Evolutionary conservation across 177 flowering plant genomes (phyloP).

Genomic region (Vitis hybrid): DNA sequence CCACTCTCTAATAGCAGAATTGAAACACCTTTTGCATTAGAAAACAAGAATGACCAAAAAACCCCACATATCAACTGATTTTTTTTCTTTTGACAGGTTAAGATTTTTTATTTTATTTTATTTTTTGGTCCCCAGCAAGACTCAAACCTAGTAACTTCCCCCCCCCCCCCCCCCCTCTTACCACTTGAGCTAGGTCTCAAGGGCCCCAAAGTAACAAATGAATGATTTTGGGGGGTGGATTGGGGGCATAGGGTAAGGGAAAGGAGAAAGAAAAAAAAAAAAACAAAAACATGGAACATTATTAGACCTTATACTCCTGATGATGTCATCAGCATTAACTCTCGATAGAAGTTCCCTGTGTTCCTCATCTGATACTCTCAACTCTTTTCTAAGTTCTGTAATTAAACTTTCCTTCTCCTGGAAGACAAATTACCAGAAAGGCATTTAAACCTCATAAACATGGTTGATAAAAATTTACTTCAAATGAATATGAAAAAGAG

Average conservation of each 20-base stretch:
- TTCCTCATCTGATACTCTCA: slow-evolving; percentile 79
- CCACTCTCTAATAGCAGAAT: slow-evolving; percentile 44
- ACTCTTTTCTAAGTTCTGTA: slow-evolving; percentile 82
- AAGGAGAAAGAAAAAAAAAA: no score
- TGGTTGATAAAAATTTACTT: neutral
- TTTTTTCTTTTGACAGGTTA: no score
- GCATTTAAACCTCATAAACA: slow-evolving; percentile 8
- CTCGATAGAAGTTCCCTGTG: slow-evolving; percentile 68
- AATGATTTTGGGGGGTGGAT: no score
- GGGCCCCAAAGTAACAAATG: no score
- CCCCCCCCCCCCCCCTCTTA: no score
- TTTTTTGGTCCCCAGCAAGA: no score
- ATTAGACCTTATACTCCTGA: slow-evolving; percentile 64
- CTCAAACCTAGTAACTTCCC: no score
- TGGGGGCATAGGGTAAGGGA: no score
- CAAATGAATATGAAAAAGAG: neutral
- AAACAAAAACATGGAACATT: neutral
- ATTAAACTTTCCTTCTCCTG: slow-evolving; percentile 83
- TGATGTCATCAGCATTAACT: slow-evolving; percentile 76
- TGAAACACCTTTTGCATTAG: slow-evolving; percentile 14
- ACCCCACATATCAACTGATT: no score
- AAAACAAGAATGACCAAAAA: slow-evolving; percentile 1
- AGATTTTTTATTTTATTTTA: no score
- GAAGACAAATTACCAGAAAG: slow-evolving; percentile 14
- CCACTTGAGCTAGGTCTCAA: no score